These are phyloP conservation scores for Eimeria sp. DNA, from an alignment of 169 alveolate genomes.

Conservation along the genomic window DNA sequence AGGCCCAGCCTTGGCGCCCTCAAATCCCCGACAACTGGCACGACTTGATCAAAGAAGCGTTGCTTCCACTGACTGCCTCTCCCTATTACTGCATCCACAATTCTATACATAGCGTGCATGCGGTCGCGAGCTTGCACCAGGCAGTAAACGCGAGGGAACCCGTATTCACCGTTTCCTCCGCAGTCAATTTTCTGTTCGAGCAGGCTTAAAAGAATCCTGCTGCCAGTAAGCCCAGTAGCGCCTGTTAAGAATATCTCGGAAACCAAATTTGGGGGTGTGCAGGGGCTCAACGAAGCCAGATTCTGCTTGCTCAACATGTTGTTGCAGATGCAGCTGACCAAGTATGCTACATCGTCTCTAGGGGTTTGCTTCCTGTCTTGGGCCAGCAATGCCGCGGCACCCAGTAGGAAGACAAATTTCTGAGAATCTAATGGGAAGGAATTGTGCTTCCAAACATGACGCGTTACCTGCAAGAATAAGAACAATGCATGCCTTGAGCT, in stretches of 20 bases:
- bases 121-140: conserved; percentile 82
- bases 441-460: conserved; percentile 64
- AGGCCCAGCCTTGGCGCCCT: conserved; percentile 83
- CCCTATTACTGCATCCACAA: conserved; percentile 75
- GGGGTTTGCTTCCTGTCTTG: conserved; percentile 70
- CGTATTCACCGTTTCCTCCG: background rate
- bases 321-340: conserved; percentile 17
- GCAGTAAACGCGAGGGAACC: conserved; percentile 78
- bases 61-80: conserved; percentile 69
- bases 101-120: conserved; percentile 80
- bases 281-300: conserved; percentile 28
- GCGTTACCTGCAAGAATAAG: conserved; percentile 50
- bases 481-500: background rate
- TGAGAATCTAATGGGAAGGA: conserved; percentile 73
- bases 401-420: conserved; percentile 76
- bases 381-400: conserved; percentile 63
- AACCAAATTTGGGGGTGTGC: background rate
- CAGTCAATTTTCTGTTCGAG: conserved; percentile 24
- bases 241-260: conserved; percentile 84
- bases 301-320: conserved; percentile 28
- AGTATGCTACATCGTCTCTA: conserved; percentile 44
- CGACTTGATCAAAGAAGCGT: conserved; percentile 37
- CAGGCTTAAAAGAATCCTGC: conserved; percentile 77
- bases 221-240: conserved; percentile 87
- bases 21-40: conserved; percentile 84